Conservation (phyloP, 495 filamentous ascomycete genomes). For the Niebla homalea region DNA sequence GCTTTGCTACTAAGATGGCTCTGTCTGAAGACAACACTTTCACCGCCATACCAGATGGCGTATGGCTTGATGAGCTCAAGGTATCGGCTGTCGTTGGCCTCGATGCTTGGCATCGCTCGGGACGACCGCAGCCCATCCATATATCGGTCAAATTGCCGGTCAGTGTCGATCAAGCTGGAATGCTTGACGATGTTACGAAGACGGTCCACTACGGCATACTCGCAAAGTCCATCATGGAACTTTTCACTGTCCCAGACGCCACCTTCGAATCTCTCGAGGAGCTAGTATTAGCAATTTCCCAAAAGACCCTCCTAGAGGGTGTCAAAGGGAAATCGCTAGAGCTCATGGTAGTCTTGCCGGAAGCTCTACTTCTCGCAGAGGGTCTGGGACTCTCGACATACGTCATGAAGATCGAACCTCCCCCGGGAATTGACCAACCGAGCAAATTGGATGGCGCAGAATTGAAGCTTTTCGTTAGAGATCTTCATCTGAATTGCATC, state of each 20-base stretch:
- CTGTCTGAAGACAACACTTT: too few species aligned
- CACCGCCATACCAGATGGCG: too few species aligned
- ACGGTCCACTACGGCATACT: conserved; percentile 16
- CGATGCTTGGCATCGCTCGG: conserved; percentile 16
- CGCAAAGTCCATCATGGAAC: conserved; percentile 9
- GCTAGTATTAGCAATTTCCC: conserved; percentile 1
- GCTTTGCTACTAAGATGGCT: too few species aligned
- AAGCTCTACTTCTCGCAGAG: conserved; percentile 12
- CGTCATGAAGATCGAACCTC: not conserved
- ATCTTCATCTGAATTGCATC: conserved; percentile 23
- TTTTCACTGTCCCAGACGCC: not conserved
- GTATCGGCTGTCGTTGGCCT: conserved; percentile 15
- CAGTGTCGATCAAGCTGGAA: conserved; percentile 9
- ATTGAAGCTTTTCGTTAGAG: conserved; percentile 5
- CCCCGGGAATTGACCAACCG: not conserved
- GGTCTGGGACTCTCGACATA: conserved; percentile 7
- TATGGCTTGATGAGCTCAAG: conserved; percentile 1
- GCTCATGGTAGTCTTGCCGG: conserved; percentile 2
- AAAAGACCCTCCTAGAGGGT: conserved; percentile 1
- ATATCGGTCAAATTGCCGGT: conserved; percentile 7
- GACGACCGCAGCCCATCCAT: conserved; percentile 9
- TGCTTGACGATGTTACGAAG: conserved; percentile 11
- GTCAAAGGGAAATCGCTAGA: conserved; percentile 10
- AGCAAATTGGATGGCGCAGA: not conserved
- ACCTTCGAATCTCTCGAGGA: conserved; percentile 7